A percentile compares a stretch with the other conserved stretches of the same genome.
Evolutionary conservation across 2,329 filamentous ascomycete genomes (phyloP).

Genomic region (Trichoderma cornu-damae): DNA sequence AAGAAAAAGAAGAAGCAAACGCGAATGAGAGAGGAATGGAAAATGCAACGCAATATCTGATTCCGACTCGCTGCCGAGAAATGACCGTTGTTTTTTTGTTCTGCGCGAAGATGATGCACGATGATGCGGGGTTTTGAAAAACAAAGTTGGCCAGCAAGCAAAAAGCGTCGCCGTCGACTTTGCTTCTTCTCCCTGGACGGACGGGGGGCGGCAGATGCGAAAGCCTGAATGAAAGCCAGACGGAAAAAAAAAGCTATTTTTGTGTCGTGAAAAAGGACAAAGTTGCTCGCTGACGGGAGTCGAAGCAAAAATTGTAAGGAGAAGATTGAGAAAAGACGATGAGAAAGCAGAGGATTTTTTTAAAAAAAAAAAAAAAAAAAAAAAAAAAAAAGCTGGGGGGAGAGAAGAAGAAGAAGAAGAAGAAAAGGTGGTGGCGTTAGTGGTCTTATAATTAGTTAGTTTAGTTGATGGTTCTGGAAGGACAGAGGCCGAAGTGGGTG

Average conservation of each 20-base stretch:
- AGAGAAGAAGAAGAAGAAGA: background rate
- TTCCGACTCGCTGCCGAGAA: background rate
- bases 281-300: background rate
- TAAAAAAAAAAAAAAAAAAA: background rate
- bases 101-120: background rate
- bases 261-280: background rate
- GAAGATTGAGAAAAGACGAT: no score
- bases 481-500: slow-evolving; percentile 6
- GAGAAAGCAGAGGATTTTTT: no score
- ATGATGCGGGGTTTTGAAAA: slow-evolving; percentile 19
- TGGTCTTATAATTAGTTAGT: slow-evolving; percentile 5
- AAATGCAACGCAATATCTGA: background rate
- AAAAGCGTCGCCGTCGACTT: background rate
- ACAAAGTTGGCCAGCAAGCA: slow-evolving; percentile 6
- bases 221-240: background rate
- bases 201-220: background rate
- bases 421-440: slow-evolving; percentile 8
- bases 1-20: no score
- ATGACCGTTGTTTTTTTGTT: background rate
- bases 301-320: no score
- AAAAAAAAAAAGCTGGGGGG: background rate
- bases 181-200: background rate
- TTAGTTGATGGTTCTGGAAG: slow-evolving; percentile 12
- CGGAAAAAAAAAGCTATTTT: background rate
- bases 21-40: background rate